phyloP scores from a whole-genome alignment of 176 grass and related monocot species.

The Miscanthus lutarioriparius region DNA sequence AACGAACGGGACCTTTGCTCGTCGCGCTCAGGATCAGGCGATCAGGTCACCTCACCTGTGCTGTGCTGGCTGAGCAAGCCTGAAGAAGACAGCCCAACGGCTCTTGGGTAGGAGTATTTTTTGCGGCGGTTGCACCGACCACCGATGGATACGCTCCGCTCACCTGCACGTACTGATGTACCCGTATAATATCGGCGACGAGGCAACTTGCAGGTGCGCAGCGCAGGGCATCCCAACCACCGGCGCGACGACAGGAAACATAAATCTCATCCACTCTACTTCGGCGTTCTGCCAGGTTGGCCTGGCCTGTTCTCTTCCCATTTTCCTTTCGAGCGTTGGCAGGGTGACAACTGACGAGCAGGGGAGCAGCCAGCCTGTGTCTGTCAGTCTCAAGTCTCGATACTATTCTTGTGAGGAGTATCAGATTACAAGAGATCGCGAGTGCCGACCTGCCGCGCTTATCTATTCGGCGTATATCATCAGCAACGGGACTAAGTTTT shows the following conservation, averaged over 20 bases:
- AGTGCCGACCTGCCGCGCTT: conserved; percentile 4
- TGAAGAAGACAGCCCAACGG: not conserved
- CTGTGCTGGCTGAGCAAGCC: not conserved
- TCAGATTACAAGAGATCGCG: not conserved
- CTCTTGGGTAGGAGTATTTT: not conserved
- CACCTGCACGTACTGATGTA: not conserved
- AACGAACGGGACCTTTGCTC: too few species aligned
- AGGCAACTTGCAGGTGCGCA: not conserved
- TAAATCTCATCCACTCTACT: not conserved
- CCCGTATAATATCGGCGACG: not conserved
- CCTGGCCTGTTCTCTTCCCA: not conserved
- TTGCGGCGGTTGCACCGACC: not conserved
- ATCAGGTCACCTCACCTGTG: not conserved
- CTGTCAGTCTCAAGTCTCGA: not conserved
- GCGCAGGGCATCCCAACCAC: conserved; percentile 3
- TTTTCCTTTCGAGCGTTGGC: not conserved
- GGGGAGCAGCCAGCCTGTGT: not conserved
- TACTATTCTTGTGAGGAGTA: not conserved
- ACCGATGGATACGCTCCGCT: not conserved
- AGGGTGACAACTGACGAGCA: not conserved
- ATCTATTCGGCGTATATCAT: not conserved
- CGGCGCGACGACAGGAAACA: not conserved
- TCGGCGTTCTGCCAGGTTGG: not conserved
- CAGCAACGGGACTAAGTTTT: not conserved
- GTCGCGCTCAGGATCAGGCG: not conserved